Evolutionary conservation across 257 asterid genomes (phyloP), one percentile per base, ranked within the genome.

Genomic region (Linderniella brevidens): DNA sequence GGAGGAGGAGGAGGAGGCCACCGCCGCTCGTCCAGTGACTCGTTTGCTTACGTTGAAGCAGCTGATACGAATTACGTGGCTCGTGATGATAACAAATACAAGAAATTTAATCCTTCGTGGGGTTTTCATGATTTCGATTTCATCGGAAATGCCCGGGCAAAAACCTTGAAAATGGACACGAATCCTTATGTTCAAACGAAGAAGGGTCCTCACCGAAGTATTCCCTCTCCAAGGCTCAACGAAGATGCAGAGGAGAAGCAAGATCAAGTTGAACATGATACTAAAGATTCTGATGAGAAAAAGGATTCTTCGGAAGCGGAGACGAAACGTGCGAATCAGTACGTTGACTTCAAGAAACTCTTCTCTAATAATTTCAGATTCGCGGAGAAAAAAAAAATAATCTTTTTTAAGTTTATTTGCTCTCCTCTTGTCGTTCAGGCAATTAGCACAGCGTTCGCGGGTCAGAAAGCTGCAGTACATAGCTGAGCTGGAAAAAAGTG

Each of bases 391-490:
- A n/a, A n/a, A n/a, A n/a, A n/a, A n/a, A n/a, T n/a, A n/a, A n/a
- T n/a, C n/a, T n/a, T n/a, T n/a, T n/a, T n/a, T n/a, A n/a, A n/a
- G n/a, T n/a, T n/a, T n/a, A n/a, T n/a, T n/a, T n/a, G n/a, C n/a
- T n/a, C n/a, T n/a, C n/a, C n/a, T n/a, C n/a, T n/a, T n/a, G n/a
- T n/a, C n/a, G n/a, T n/a, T n/a, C 72, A 80, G 93, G 78, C 93
- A 80, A 64, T 80, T 77, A 47, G 90, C 93, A 39, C 93, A 77
- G 55, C 79, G 93, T 5, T 80, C 90, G 25, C 75, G 93, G 50
- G 90, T 80, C 42, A 59, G 90, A 60, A 80, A 80, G 74, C 77
- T 77, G 49, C 93, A 80, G 56, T 78, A 80, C 68, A 80, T 80
- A 40, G 88, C 93, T 51, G 90, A 80, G 65, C 84, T 80, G 62